Evolutionary conservation across 345 rosid genomes (phyloP).

Genomic region (Euphorbia pulcherrima): DNA sequence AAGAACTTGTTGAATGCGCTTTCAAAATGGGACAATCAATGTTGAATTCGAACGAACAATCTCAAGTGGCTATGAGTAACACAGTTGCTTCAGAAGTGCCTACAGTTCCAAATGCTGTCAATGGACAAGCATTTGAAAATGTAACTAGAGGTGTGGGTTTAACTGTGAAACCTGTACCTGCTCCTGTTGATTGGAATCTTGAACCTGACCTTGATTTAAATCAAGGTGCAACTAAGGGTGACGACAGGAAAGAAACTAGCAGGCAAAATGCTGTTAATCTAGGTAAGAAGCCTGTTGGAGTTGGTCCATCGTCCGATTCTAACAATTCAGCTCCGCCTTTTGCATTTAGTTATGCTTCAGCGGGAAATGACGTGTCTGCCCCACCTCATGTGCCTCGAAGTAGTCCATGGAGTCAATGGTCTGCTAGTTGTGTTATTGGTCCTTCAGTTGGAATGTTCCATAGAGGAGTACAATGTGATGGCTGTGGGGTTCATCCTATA

Average conservation of each 20-base stretch:
- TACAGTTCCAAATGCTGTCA: conserved; percentile 21
- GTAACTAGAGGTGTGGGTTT: conserved; percentile 7
- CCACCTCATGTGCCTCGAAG: conserved; percentile 7
- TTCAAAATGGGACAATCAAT: conserved; percentile 40
- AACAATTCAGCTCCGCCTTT: conserved; percentile 12
- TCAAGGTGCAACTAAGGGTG: conserved; percentile 18
- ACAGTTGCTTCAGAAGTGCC: conserved; percentile 17
- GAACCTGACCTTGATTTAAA: conserved; percentile 24
- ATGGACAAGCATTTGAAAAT: conserved; percentile 18
- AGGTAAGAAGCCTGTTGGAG: conserved; percentile 17
- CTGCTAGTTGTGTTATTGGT: conserved; percentile 20
- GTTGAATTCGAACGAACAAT: conserved; percentile 13
- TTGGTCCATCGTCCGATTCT: conserved; percentile 15
- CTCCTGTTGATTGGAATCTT: conserved; percentile 39
- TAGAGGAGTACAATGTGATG: conserved; percentile 80
- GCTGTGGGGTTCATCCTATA: conserved; percentile 86
- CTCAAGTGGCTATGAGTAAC: conserved; percentile 23
- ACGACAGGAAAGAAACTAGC: conserved; percentile 27
- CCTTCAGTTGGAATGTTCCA: conserved; percentile 52
- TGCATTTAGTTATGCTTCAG: conserved; percentile 39
- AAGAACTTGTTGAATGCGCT: conserved; percentile 38
- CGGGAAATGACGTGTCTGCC: conserved; percentile 18
- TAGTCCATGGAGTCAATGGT: conserved; percentile 30
- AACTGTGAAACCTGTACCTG: conserved; percentile 7
- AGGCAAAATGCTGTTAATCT: conserved; percentile 8